These are phyloP conservation scores for Botrytis cinerea DNA, from an alignment of 2,329 filamentous ascomycete species.

Conservation along the genomic window DNA sequence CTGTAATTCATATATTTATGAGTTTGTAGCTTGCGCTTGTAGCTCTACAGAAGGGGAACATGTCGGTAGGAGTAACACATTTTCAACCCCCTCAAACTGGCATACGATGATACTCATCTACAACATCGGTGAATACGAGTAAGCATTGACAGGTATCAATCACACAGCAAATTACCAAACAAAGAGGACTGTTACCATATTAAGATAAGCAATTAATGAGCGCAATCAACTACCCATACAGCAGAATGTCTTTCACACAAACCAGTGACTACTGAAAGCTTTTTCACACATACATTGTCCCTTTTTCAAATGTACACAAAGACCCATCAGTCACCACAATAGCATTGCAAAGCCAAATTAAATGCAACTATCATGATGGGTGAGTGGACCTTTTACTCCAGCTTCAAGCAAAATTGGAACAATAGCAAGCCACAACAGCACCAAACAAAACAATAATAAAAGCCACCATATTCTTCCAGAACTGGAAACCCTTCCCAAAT, in stretches of 20 bases:
- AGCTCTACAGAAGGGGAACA: background rate
- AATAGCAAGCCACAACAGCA: background rate
- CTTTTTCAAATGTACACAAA: background rate
- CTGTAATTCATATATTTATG: background rate
- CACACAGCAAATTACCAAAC: background rate
- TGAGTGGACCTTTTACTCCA: background rate
- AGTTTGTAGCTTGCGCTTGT: background rate
- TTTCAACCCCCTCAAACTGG: background rate
- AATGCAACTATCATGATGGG: background rate
- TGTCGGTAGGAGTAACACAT: background rate
- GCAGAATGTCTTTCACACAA: background rate
- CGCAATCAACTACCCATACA: conserved; percentile 1
- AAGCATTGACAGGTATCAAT: background rate
- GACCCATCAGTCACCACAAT: background rate
- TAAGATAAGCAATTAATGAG: background rate
- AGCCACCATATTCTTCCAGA: background rate
- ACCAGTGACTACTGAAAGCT: background rate
- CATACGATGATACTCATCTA: background rate
- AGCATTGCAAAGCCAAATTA: background rate
- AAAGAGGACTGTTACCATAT: background rate
- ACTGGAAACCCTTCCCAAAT: background rate
- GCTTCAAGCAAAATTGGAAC: background rate
- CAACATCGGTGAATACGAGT: background rate
- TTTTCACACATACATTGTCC: background rate
- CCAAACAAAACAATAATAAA: background rate